A percentile compares a stretch with the other conserved stretches of the same genome.
Conservation (phyloP, 495 filamentous ascomycete species). For the Durotheca rogersii region DNA sequence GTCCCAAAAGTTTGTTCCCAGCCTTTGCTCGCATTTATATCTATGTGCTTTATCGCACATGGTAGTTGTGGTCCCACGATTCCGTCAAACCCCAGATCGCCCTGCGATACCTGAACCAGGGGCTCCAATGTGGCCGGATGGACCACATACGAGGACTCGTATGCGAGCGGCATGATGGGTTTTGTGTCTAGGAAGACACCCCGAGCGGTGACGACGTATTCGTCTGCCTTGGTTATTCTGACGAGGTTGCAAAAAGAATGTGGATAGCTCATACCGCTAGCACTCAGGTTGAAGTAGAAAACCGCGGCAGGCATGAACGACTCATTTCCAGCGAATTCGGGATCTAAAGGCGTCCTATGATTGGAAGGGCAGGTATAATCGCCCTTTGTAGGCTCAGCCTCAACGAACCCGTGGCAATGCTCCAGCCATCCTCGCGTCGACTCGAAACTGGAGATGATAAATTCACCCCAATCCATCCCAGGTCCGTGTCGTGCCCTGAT, state of each 20-base stretch:
- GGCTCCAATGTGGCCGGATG: constrained; percentile 51
- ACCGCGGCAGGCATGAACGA: constrained; percentile 20
- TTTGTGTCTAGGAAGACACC: constrained; percentile 49
- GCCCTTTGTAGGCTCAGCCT: constrained; percentile 4
- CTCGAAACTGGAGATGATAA: constrained; percentile 28
- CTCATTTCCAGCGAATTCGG: neutral
- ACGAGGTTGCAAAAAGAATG: constrained; percentile 43
- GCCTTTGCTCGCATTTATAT: constrained; percentile 30
- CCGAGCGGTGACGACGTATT: constrained; percentile 34
- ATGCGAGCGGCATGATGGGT: constrained; percentile 48
- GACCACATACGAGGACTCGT: constrained; percentile 45
- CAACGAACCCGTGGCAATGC: constrained; percentile 34
- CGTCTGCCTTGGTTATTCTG: constrained; percentile 36
- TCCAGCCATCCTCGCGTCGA: constrained; percentile 28
- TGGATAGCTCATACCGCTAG: constrained; percentile 38
- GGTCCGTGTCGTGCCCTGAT: constrained; percentile 22
- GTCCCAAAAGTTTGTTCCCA: constrained; percentile 34
- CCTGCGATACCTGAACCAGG: constrained; percentile 43
- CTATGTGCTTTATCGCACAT: constrained; percentile 34
- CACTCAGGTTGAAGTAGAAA: constrained; percentile 25
- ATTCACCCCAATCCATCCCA: constrained; percentile 26
- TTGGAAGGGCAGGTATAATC: neutral
- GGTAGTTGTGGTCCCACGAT: constrained; percentile 7
- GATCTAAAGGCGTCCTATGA: constrained; percentile 1
- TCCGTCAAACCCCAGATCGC: constrained; percentile 26